A percentile compares a stretch with the other conserved stretches of the same genome.
These are phyloP conservation scores for Guyanaporus albipodus DNA, from an alignment of 768 basidiomycete genomes.

Conservation along the genomic window DNA sequence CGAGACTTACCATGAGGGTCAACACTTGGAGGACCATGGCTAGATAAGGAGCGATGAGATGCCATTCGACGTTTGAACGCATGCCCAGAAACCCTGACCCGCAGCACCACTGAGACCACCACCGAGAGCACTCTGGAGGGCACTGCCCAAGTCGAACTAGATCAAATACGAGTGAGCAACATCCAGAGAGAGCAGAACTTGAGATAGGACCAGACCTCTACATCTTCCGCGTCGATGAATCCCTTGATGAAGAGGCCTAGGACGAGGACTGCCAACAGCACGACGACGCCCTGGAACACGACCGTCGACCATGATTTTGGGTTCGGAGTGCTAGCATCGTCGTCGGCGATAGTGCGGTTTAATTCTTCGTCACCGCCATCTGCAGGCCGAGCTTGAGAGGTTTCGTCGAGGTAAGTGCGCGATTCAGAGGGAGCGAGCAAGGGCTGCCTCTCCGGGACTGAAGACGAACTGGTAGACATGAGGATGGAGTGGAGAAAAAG, in stretches of 20 bases:
- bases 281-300: conserved; percentile 31
- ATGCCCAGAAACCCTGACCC: conserved; percentile 37
- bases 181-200: conserved; percentile 35
- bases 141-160: conserved; percentile 77
- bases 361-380: conserved; percentile 19
- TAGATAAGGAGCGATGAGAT: conserved; percentile 21
- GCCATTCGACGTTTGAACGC: not conserved
- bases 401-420: conserved; percentile 14
- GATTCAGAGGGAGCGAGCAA: conserved; percentile 17
- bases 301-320: conserved; percentile 12
- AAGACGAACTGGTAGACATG: conserved; percentile 20
- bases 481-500: conserved; percentile 7
- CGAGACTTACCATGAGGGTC: conserved; percentile 60
- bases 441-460: conserved; percentile 21
- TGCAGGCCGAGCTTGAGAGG: not conserved
- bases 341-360: not conserved
- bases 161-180: conserved; percentile 38
- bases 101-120: conserved; percentile 90
- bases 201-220: conserved; percentile 45
- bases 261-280: conserved; percentile 35
- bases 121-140: conserved; percentile 79
- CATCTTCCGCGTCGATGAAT: conserved; percentile 64
- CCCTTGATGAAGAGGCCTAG: conserved; percentile 61
- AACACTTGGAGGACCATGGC: conserved; percentile 96
- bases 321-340: conserved; percentile 4